Evolutionary conservation across 805 yeast species (phyloP).

Genomic region (Ogataea glucozyma): DNA sequence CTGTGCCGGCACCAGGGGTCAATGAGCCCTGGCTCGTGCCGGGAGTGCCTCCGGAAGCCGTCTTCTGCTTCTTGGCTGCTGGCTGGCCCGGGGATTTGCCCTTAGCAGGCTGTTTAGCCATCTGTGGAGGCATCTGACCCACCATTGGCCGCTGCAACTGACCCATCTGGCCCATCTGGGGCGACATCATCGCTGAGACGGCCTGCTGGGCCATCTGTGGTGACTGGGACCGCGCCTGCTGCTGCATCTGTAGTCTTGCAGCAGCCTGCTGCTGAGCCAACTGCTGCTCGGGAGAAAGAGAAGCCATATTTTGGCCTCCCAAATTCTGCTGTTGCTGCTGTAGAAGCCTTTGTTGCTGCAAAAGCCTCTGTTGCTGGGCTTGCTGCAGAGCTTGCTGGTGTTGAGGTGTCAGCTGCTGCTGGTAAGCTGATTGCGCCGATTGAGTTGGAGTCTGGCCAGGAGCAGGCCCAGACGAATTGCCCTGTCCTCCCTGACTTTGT

Average conservation of each 20-base stretch:
- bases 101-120: conserved; percentile 6
- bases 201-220: conserved; percentile 17
- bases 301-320: conserved; percentile 8
- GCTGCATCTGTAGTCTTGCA: conserved; percentile 17
- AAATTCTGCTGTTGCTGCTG: conserved; percentile 18
- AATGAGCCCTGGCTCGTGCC: conserved; percentile 4
- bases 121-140: conserved; percentile 18
- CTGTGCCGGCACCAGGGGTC: conserved; percentile 29
- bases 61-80: conserved; percentile 19
- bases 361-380: conserved; percentile 27
- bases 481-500: conserved; percentile 13
- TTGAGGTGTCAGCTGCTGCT: conserved; percentile 22
- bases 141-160: conserved; percentile 15
- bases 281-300: conserved; percentile 15
- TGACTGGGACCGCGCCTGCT: conserved; percentile 16
- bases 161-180: conserved; percentile 13
- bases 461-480: no score
- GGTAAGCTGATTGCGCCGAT: no score
- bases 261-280: conserved; percentile 15
- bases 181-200: conserved; percentile 4
- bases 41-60: conserved; percentile 15
- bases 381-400: conserved; percentile 25
- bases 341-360: conserved; percentile 27
- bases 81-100: conserved; percentile 16
- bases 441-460: conserved; percentile 2